Evolutionary conservation across 139 green algal species (phyloP).

Genomic region (Penium margaritaceum): DNA sequence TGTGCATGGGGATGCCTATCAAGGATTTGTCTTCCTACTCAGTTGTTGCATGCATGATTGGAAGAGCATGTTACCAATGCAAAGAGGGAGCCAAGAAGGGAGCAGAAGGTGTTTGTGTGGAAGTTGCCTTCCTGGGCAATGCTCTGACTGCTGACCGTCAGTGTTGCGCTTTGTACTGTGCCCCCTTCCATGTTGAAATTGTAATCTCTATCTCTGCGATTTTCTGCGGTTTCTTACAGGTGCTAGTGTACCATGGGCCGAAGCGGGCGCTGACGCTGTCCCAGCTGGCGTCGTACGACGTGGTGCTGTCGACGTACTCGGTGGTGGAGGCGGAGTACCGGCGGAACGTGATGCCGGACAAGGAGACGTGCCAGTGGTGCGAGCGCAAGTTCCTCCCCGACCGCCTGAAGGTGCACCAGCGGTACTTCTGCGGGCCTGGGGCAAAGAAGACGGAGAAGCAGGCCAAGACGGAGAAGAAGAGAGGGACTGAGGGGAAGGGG

Average conservation of each 20-base stretch:
- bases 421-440: conserved; percentile 86
- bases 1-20: too few relatives aligned
- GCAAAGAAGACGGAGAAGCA: conserved; percentile 70
- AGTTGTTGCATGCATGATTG: too few relatives aligned
- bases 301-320: conserved; percentile 84
- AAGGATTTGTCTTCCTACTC: too few relatives aligned
- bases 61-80: too few relatives aligned
- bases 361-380: conserved; percentile 73
- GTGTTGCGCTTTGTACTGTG: too few relatives aligned
- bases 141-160: too few relatives aligned
- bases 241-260: conserved; percentile 77
- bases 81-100: too few relatives aligned
- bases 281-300: conserved; percentile 61
- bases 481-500: conserved; percentile 1
- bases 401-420: conserved; percentile 55
- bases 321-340: conserved; percentile 79
- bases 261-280: conserved; percentile 28
- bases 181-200: too few relatives aligned
- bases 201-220: too few relatives aligned
- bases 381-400: conserved; percentile 67
- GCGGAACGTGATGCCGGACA: conserved; percentile 57
- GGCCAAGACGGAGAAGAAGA: conserved; percentile 75
- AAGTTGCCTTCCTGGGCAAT: too few relatives aligned
- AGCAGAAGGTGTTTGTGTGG: too few relatives aligned
- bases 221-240: too few relatives aligned